A percentile compares a stretch with the other conserved stretches of the same genome.
Conservation (phyloP, 495 filamentous ascomycete genomes). For the Delitschia confertaspora region DNA sequence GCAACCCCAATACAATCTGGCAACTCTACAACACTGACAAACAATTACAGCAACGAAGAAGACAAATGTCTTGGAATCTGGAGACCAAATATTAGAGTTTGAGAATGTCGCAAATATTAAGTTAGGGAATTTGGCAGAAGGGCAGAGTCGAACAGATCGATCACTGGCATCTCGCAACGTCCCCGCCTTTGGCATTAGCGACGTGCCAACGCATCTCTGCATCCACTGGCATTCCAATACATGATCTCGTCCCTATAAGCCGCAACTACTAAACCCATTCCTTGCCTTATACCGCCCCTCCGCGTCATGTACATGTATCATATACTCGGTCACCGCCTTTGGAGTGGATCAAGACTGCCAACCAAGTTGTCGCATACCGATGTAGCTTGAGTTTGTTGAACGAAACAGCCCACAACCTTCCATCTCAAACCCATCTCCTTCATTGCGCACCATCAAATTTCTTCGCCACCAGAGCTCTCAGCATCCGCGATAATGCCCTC, state of each 20-base stretch:
- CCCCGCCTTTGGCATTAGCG: slow-evolving; percentile 10
- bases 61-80: too few species aligned
- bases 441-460: too few species aligned
- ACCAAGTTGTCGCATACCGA: slow-evolving; percentile 11
- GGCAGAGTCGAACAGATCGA: not conserved
- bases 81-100: too few species aligned
- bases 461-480: too few species aligned
- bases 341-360: slow-evolving; percentile 4
- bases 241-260: slow-evolving; percentile 7
- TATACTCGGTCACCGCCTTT: slow-evolving; percentile 27
- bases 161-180: not conserved
- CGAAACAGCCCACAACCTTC: slow-evolving; percentile 1
- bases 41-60: too few species aligned
- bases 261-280: slow-evolving; percentile 13
- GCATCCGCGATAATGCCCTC: slow-evolving; percentile 7
- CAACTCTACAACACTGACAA: too few species aligned
- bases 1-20: too few species aligned
- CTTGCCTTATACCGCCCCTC: slow-evolving; percentile 3
- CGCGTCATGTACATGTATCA: slow-evolving; percentile 30
- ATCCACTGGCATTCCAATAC: slow-evolving; percentile 19
- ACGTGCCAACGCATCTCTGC: slow-evolving; percentile 23
- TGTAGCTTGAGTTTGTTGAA: slow-evolving; percentile 2
- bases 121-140: not conserved
- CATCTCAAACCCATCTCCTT: not conserved
- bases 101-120: not conserved